These are phyloP conservation scores for Penicillium taxi DNA, from an alignment of 495 filamentous ascomycete species.

Conservation along the genomic window DNA sequence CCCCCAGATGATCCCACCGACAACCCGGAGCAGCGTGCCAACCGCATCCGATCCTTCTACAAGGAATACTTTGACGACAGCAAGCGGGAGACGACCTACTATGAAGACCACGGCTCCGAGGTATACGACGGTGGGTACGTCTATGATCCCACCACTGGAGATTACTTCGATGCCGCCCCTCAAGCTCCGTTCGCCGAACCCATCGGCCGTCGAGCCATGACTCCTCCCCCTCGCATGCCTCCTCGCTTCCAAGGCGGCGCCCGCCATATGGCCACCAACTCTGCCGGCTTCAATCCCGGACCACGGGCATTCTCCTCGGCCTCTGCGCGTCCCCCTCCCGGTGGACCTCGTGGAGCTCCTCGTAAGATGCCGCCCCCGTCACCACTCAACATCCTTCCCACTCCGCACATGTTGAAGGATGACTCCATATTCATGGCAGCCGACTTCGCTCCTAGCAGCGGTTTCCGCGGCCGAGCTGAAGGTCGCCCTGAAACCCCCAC, in stretches of 20 bases:
- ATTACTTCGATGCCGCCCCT: constrained; percentile 57
- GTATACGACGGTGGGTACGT: constrained; percentile 51
- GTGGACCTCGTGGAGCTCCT: constrained; percentile 41
- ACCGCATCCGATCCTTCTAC: constrained; percentile 96
- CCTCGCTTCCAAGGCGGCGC: constrained; percentile 57
- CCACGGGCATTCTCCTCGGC: constrained; percentile 63
- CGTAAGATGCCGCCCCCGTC: constrained; percentile 66
- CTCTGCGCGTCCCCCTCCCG: constrained; percentile 49
- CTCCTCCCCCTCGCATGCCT: constrained; percentile 75
- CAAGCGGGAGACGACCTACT: constrained; percentile 50
- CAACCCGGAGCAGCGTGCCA: constrained; percentile 88
- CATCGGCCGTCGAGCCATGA: constrained; percentile 87
- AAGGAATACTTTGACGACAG: constrained; percentile 97
- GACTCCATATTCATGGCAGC: constrained; percentile 68
- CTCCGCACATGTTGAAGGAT: constrained; percentile 77
- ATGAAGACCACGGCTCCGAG: constrained; percentile 60
- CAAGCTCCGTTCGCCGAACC: constrained; percentile 68
- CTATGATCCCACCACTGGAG: constrained; percentile 67
- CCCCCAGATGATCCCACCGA: constrained; percentile 80
- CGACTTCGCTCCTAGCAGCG: constrained; percentile 80
- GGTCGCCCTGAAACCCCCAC: constrained; percentile 76
- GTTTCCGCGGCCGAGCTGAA: constrained; percentile 55
- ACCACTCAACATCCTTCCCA: constrained; percentile 69
- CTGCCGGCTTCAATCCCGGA: constrained; percentile 39
- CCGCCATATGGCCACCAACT: constrained; percentile 41